Evolutionary conservation across 805 yeast genomes (phyloP).

Genomic region (Blastobotrys mokoenaii): DNA sequence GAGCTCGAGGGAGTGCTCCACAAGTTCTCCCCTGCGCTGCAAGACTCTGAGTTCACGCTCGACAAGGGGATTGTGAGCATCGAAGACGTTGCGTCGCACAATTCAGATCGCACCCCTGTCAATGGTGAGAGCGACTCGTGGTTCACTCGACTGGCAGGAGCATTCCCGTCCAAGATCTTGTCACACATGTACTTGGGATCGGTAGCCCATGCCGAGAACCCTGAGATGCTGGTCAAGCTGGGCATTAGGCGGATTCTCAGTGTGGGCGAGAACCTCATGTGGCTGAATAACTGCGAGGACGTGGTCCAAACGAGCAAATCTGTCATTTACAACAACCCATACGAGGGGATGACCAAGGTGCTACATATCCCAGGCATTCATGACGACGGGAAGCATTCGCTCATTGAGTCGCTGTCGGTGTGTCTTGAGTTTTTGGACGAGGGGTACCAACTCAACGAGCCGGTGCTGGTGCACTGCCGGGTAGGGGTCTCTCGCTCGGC

Average conservation of each 20-base stretch:
- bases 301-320: not conserved
- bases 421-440: slow-evolving; percentile 61
- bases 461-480: slow-evolving; percentile 80
- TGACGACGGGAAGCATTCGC: slow-evolving; percentile 85
- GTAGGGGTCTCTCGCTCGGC: slow-evolving; percentile 96
- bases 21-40: slow-evolving; percentile 45
- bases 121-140: slow-evolving; percentile 15
- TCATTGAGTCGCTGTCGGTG: slow-evolving; percentile 51
- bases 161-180: slow-evolving; percentile 75
- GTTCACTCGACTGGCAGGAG: slow-evolving; percentile 40
- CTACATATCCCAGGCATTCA: slow-evolving; percentile 65
- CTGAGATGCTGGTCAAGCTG: slow-evolving; percentile 50
- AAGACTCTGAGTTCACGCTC: slow-evolving; percentile 7
- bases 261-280: slow-evolving; percentile 72
- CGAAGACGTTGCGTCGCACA: not conserved
- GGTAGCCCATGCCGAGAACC: slow-evolving; percentile 67
- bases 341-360: slow-evolving; percentile 35
- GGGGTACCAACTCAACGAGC: slow-evolving; percentile 35
- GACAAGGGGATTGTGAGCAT: slow-evolving; percentile 13
- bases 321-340: slow-evolving; percentile 8
- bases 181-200: slow-evolving; percentile 84
- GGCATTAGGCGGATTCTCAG: slow-evolving; percentile 71
- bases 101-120: not conserved
- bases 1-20: slow-evolving; percentile 57
- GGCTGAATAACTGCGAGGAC: slow-evolving; percentile 37